Evolutionary conservation across 129 eudicot species (phyloP), one percentile per base, ranked within the genome.

Genomic region (Lactuca sativa): DNA sequence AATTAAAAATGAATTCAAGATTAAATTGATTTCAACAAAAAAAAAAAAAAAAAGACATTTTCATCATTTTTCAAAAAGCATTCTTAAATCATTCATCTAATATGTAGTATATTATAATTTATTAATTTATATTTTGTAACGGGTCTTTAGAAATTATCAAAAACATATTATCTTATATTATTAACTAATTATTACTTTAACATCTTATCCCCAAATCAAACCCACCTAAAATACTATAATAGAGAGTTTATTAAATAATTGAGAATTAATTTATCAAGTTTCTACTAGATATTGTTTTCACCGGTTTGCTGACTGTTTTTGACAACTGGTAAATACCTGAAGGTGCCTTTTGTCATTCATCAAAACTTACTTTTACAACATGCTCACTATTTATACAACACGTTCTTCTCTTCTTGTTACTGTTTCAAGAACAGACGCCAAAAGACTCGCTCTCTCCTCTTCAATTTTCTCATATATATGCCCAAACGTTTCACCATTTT

Each of bases 361-460:
- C 52, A 12, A 71, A 59, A 32, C 7, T 36, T 54, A 52, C 33
- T 38, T 40, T 40, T 21, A 36, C 62, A 41, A 25, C 69, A 21
- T 38, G 16, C 74, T 67, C 62, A 37, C 62, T 75, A 76, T 68
- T 36, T 59, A 76, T 60, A 60, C 74, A 60, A 21, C 70, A 67
- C 69, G 34, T 62, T 59, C 34, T 59, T 76, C 69, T 75, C 47
- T 58, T 36, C 56, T 59, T 59, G 57, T 54, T 60, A 30, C 17
- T 37, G 32, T 69, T 76, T 76, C 75, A 69, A 76, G 52, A 69
- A 76, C 81, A 76, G 53, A 52, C 75, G 56, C 80, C 75, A 68
- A 41, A 37, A 60, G 70, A 67, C 81, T 68, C 70, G 66, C 30
- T 61, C 70, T 53, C 56, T 16, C 75, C 62, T 16, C 58, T 69